Percentiles rank a stretch among this genome's conserved stretches.
Conservation (phyloP, 352 stramenopile species). For the Phytophthora ramorum region DNA sequence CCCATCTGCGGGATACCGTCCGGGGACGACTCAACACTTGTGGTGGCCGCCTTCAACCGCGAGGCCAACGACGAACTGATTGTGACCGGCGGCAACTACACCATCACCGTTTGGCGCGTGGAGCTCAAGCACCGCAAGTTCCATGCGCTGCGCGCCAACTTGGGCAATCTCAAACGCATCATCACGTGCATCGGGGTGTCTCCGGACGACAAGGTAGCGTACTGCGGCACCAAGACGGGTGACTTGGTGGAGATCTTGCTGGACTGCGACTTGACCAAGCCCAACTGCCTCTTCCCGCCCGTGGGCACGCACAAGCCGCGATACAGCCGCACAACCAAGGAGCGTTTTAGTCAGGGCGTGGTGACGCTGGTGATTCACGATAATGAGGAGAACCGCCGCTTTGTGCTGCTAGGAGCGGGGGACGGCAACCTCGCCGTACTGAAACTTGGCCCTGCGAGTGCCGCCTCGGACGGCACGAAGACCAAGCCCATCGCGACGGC, state of each 20-base stretch:
- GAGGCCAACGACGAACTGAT: conserved; percentile 91
- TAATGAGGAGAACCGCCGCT: conserved; percentile 88
- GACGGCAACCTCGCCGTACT: conserved; percentile 90
- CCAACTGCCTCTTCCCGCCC: conserved; percentile 77
- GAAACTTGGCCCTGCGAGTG: conserved; percentile 30
- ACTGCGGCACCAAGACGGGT: conserved; percentile 95
- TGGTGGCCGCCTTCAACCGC: conserved; percentile 88
- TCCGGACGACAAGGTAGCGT: conserved; percentile 93
- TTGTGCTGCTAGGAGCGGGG: conserved; percentile 90
- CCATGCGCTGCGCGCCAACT: conserved; percentile 93
- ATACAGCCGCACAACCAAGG: conserved; percentile 92
- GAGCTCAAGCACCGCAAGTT: conserved; percentile 93
- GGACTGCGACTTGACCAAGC: conserved; percentile 94
- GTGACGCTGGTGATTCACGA: conserved; percentile 87
- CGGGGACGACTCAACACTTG: conserved; percentile 92
- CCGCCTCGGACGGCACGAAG: conserved; percentile 55
- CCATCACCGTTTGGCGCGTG: conserved; percentile 91
- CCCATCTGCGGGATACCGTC: conserved; percentile 94
- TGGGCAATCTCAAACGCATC: conserved; percentile 94
- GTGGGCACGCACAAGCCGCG: conserved; percentile 83
- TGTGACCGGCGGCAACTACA: conserved; percentile 95
- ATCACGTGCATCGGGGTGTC: conserved; percentile 94
- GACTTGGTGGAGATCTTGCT: conserved; percentile 96
- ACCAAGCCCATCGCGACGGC: conserved; percentile 73
- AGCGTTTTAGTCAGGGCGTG: conserved; percentile 94